phyloP scores from a whole-genome alignment of 129 eudicot species.

The Pseudognaphalium luteoalbum region DNA sequence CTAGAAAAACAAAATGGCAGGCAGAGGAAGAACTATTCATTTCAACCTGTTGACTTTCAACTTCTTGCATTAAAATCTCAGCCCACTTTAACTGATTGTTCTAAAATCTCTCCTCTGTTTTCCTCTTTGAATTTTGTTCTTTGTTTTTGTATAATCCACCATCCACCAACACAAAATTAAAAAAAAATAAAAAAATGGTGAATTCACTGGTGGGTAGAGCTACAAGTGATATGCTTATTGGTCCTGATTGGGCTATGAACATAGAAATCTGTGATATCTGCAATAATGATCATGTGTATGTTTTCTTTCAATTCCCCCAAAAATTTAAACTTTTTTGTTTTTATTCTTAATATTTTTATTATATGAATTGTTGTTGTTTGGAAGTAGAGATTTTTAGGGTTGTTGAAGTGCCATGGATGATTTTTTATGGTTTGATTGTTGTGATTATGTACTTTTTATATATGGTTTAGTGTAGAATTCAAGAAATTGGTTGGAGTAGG shows the following conservation, averaged over 20 bases:
- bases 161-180: not conserved
- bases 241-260: constrained; percentile 61
- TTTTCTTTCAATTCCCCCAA: not conserved
- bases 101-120: constrained; percentile 6
- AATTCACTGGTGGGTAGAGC: constrained; percentile 80
- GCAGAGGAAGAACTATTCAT: constrained; percentile 19
- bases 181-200: constrained; percentile 46
- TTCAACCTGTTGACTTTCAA: constrained; percentile 29
- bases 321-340: too few species aligned
- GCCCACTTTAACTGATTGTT: constrained; percentile 12
- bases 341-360: too few species aligned
- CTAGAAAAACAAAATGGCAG: constrained; percentile 13
- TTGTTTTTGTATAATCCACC: not conserved
- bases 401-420: constrained; percentile 1
- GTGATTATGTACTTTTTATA: constrained; percentile 9
- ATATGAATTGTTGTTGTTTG: not conserved
- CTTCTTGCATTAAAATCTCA: constrained; percentile 21
- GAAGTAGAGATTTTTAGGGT: not conserved
- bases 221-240: constrained; percentile 58
- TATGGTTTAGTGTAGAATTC: constrained; percentile 17
- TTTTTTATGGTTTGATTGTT: not conserved
- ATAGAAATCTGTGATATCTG: constrained; percentile 61
- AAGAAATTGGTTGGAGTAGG: constrained; percentile 16
- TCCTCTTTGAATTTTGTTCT: not conserved
- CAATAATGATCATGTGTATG: constrained; percentile 56